phyloP scores from a whole-genome alignment of 2,329 filamentous ascomycete genomes.

The Raffaelea ambrosiae region DNA sequence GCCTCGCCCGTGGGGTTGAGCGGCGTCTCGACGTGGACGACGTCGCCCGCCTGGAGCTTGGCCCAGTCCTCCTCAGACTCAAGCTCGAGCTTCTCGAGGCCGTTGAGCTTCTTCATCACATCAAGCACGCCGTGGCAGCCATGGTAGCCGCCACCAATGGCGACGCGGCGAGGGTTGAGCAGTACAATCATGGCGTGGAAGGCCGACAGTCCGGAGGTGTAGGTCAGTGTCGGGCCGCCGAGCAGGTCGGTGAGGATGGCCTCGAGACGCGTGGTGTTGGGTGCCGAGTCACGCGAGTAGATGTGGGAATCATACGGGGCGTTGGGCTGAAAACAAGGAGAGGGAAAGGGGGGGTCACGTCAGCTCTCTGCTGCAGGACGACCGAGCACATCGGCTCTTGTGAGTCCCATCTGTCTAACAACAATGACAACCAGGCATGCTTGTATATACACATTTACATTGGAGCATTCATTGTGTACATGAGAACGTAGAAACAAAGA shows the following conservation, averaged over 20 bases:
- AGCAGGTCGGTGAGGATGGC: slow-evolving; percentile 68
- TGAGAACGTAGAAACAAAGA: too few species aligned
- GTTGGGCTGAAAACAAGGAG: slow-evolving; percentile 27
- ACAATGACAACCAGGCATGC: too few species aligned
- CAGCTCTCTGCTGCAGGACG: too few species aligned
- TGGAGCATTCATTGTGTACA: too few species aligned
- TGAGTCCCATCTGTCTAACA: too few species aligned
- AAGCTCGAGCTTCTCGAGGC: slow-evolving; percentile 63
- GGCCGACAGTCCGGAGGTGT: slow-evolving; percentile 76
- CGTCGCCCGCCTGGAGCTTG: slow-evolving; percentile 65
- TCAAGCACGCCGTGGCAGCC: slow-evolving; percentile 81
- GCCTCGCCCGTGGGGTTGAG: slow-evolving; percentile 85
- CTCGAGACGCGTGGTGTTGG: slow-evolving; percentile 80
- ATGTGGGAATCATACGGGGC: slow-evolving; percentile 57
- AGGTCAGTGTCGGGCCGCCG: slow-evolving; percentile 62
- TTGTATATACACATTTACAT: too few species aligned
- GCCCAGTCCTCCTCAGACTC: slow-evolving; percentile 36
- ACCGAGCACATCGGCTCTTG: too few species aligned
- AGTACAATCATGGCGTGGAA: slow-evolving; percentile 83
- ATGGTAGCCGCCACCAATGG: slow-evolving; percentile 83
- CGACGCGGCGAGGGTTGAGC: slow-evolving; percentile 71
- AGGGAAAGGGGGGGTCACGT: not conserved
- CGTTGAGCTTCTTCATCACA: slow-evolving; percentile 66
- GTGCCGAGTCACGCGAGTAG: slow-evolving; percentile 74
- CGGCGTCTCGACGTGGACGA: slow-evolving; percentile 88